Evolutionary conservation across 169 alveolate genomes (phyloP).

Genomic region (Babesia ovata): DNA sequence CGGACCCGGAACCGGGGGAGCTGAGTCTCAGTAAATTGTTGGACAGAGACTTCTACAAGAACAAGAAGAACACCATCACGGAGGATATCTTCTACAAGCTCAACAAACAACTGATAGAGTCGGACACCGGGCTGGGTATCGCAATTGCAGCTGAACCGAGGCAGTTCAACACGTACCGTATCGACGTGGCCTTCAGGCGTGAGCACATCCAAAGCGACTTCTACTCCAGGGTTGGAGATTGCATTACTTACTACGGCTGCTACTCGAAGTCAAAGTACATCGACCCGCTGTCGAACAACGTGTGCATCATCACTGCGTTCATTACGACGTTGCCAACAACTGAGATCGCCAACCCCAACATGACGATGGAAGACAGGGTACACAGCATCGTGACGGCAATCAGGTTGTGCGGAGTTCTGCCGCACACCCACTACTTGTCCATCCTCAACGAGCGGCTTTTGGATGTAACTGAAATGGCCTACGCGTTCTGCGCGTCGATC

Average conservation of each 20-base stretch:
- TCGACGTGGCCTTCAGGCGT: slow-evolving; percentile 80
- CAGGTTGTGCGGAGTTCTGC: slow-evolving; percentile 21
- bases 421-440: slow-evolving; percentile 3
- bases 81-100: slow-evolving; percentile 76
- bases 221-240: slow-evolving; percentile 79
- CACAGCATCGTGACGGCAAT: slow-evolving; percentile 32
- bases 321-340: slow-evolving; percentile 60
- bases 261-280: slow-evolving; percentile 80
- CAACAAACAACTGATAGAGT: slow-evolving; percentile 69
- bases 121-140: slow-evolving; percentile 71
- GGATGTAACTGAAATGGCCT: slow-evolving; percentile 63
- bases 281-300: slow-evolving; percentile 80
- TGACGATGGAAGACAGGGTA: slow-evolving; percentile 44
- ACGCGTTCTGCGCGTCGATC: slow-evolving; percentile 62
- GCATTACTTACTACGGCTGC: slow-evolving; percentile 78
- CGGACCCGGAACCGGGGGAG: slow-evolving; percentile 74
- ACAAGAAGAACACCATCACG: slow-evolving; percentile 74
- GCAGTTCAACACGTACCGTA: slow-evolving; percentile 61
- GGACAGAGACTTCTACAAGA: slow-evolving; percentile 74
- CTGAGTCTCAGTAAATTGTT: slow-evolving; percentile 67
- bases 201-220: slow-evolving; percentile 73
- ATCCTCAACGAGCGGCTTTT: slow-evolving; percentile 53
- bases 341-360: slow-evolving; percentile 14
- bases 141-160: slow-evolving; percentile 69
- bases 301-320: slow-evolving; percentile 67